Evolutionary conservation across 805 yeast species (phyloP), one percentile per base, ranked within the genome.

Genomic region (Henningerozyma blattae): DNA sequence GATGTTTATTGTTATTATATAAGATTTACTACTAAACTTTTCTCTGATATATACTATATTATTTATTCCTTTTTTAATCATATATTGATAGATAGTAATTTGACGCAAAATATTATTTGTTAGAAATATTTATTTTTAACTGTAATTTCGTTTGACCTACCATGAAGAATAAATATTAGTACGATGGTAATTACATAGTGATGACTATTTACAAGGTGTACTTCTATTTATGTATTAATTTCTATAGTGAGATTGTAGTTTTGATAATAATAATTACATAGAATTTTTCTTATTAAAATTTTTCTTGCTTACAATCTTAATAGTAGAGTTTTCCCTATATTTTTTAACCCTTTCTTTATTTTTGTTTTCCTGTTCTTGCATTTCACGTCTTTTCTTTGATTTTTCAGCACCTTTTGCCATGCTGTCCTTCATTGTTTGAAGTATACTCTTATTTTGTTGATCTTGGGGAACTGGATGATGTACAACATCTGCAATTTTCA

Each of bases 401-500:
- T 64, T 62, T 25, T 50, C 57, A 34, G 55, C 58, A 5, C 67
- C 59, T 31, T 60, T 58, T 22, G 56, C 56, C 55, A 64, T 55
- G 40, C 54, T 58, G 34, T 61, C 64, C 38, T 48, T 59, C 39
- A 64, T 51, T 4, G 67, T 46, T 19, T 58, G 59, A 34, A 56
- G 38, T 9, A 62, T 52, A 22, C 64, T 58, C 32, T 59, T 60
- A 24, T 24, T 35, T 26, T 43, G 42, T 4, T 57, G 56, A 6
- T 15, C 32, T 2, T 18, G 16, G 5, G 42, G 30, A 5, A 34
- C 27, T 18, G 69, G 10, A 16, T 79, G 68, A 28, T 72, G 67
- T 27, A 72, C 72, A 42, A 81, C 65, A 12, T 77, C 77, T 3
- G 85, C 73, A 45, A 82, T 62, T 10, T 73, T 70, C 20, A 72